These are phyloP conservation scores for Pontederia crassipes DNA, from an alignment of 176 grass and related monocot species.

Conservation along the genomic window DNA sequence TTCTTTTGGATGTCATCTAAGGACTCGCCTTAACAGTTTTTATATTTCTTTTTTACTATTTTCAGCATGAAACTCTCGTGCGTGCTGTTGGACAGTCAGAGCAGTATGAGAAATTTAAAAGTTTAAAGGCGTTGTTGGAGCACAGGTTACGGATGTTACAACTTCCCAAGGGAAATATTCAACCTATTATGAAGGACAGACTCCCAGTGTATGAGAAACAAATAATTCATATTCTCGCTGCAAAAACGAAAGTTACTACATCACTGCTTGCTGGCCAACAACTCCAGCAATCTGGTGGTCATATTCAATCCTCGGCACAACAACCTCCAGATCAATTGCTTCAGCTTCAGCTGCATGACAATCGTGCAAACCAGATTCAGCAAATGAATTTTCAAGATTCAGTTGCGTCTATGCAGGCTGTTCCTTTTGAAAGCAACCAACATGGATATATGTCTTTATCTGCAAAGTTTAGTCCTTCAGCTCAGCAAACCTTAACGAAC, in stretches of 20 bases:
- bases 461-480: constrained; percentile 45
- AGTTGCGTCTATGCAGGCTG: constrained; percentile 33
- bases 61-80: constrained; percentile 33
- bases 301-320: constrained; percentile 36
- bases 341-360: constrained; percentile 49
- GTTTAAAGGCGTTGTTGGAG: constrained; percentile 43
- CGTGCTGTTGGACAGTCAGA: constrained; percentile 28
- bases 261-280: constrained; percentile 28
- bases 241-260: constrained; percentile 33
- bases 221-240: constrained; percentile 42
- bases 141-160: constrained; percentile 36
- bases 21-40: background rate
- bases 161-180: constrained; percentile 36
- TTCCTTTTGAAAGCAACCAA: constrained; percentile 34
- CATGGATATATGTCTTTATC: constrained; percentile 45
- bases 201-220: constrained; percentile 47
- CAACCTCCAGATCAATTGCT: constrained; percentile 36
- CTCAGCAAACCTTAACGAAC: constrained; percentile 64
- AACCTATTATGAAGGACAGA: constrained; percentile 38
- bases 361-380: constrained; percentile 27
- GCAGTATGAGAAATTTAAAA: constrained; percentile 56
- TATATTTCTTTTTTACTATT: background rate
- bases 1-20: background rate
- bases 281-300: constrained; percentile 41
- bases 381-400: constrained; percentile 47